phyloP scores from a whole-genome alignment of 2,329 filamentous ascomycete genomes.

The Aspergillus quadricinctus region DNA sequence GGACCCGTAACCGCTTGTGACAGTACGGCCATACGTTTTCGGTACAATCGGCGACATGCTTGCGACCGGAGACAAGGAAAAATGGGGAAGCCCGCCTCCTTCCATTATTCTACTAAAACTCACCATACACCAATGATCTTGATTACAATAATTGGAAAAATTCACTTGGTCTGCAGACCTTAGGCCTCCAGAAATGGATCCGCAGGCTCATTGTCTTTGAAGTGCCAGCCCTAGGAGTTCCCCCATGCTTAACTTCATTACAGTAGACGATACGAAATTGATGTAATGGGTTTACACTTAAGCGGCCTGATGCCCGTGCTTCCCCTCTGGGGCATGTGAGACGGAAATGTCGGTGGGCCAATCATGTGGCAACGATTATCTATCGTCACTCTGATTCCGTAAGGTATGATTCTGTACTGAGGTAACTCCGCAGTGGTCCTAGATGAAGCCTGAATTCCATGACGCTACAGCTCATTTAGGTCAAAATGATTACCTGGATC shows the following conservation, averaged over 20 bases:
- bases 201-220: neutral
- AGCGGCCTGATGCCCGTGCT: neutral
- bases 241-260: neutral
- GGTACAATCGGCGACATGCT: slow-evolving; percentile 16
- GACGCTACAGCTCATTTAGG: neutral
- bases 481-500: neutral
- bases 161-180: neutral
- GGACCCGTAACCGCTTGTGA: slow-evolving; percentile 37
- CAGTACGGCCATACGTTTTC: slow-evolving; percentile 29
- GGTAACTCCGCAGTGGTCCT: neutral
- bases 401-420: neutral
- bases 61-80: slow-evolving; percentile 30
- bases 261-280: neutral
- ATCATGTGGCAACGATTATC: neutral
- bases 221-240: neutral
- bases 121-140: neutral
- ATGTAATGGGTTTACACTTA: neutral
- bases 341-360: neutral
- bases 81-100: slow-evolving; percentile 8
- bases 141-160: neutral
- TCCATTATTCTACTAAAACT: neutral
- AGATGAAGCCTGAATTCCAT: neutral
- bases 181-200: neutral
- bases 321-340: slow-evolving; percentile 2
- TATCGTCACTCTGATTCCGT: neutral